Conservation (phyloP, 176 grass and related monocot species). For the Ensete glaucum region DNA sequence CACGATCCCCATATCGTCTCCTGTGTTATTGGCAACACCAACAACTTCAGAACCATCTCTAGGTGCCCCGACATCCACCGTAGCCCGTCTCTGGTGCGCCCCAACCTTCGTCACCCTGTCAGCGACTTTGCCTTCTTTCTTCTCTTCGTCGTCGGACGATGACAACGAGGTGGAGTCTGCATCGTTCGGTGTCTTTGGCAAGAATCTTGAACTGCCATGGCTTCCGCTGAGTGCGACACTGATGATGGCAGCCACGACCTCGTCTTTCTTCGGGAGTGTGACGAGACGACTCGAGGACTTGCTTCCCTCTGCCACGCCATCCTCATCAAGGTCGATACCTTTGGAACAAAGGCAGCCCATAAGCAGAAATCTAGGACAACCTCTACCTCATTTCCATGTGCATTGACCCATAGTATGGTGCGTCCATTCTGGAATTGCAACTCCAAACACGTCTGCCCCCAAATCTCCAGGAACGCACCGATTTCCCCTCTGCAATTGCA, state of each 20-base stretch:
- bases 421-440: not conserved
- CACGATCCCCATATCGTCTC: not conserved
- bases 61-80: conserved; percentile 12
- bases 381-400: conserved; percentile 2
- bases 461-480: not conserved
- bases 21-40: not conserved
- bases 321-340: not conserved
- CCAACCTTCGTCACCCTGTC: conserved; percentile 19
- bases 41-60: not conserved
- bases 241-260: not conserved
- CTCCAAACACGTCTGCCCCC: not conserved
- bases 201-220: not conserved
- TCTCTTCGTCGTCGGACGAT: not conserved
- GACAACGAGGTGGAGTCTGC: conserved; percentile 16
- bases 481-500: no score
- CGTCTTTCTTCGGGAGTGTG: conserved; percentile 3
- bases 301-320: not conserved
- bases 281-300: conserved; percentile 13
- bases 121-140: conserved; percentile 10
- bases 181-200: not conserved
- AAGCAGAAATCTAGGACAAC: conserved; percentile 1
- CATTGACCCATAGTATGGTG: not conserved
- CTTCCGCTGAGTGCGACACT: not conserved
- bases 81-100: conserved; percentile 32
- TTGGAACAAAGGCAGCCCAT: conserved; percentile 24